A percentile compares a stretch with the other conserved stretches of the same genome.
These are phyloP conservation scores for Phytophthora multivora DNA, from an alignment of 352 stramenopile genomes.

Conservation along the genomic window DNA sequence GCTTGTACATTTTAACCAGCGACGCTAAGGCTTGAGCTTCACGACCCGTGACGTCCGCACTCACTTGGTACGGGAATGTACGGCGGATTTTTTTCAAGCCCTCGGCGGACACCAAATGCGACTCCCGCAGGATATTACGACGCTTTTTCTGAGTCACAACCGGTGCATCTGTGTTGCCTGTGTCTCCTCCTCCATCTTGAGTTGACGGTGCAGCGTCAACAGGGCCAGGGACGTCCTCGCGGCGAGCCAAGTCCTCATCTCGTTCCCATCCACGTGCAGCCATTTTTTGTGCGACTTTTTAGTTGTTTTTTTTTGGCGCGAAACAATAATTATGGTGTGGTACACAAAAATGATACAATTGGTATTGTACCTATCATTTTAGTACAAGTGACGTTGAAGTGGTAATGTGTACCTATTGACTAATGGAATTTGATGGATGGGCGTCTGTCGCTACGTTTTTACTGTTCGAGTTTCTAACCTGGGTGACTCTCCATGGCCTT, in stretches of 20 bases:
- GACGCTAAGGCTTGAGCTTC: constrained; percentile 68
- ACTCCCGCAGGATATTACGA: constrained; percentile 68
- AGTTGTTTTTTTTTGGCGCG: constrained; percentile 35
- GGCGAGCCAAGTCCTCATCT: constrained; percentile 46
- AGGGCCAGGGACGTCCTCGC: constrained; percentile 1
- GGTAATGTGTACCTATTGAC: not conserved
- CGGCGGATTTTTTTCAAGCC: constrained; percentile 74
- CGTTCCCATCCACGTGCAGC: constrained; percentile 60
- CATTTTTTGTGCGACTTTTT: constrained; percentile 30
- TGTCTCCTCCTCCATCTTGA: constrained; percentile 13
- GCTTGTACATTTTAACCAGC: constrained; percentile 83
- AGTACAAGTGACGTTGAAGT: constrained; percentile 11
- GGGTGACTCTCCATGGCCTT: not conserved
- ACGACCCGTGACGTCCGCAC: constrained; percentile 52
- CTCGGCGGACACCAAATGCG: constrained; percentile 62
- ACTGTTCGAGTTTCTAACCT: constrained; percentile 6
- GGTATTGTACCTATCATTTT: too few species aligned
- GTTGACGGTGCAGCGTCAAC: constrained; percentile 1
- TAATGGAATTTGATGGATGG: too few species aligned
- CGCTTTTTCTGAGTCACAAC: constrained; percentile 37
- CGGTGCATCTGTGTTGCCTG: not conserved
- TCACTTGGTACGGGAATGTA: constrained; percentile 76
- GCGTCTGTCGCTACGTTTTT: not conserved
- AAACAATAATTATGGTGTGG: constrained; percentile 22
- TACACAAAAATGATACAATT: too few species aligned